Evolutionary conservation across 768 basidiomycete genomes (phyloP).

Genomic region (Tylopilus sp.): DNA sequence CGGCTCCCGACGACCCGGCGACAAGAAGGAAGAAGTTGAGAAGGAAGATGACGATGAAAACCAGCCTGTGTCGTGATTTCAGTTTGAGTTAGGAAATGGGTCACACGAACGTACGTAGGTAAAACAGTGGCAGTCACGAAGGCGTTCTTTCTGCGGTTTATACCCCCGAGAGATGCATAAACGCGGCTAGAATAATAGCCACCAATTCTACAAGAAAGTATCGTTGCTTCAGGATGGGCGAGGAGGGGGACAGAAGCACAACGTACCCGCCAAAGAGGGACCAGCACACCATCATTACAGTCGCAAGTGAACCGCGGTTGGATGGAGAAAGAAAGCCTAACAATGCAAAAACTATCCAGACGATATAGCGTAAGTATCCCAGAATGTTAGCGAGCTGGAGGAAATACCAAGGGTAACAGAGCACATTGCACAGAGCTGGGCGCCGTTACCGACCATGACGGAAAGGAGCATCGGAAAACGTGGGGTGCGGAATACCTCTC

Average conservation of each 20-base stretch:
- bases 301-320: conserved; percentile 90
- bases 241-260: not conserved
- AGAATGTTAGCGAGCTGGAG: not conserved
- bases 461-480: conserved; percentile 72
- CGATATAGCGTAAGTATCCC: conserved; percentile 1
- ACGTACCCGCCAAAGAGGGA: conserved; percentile 83
- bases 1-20: conserved; percentile 88
- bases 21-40: conserved; percentile 85
- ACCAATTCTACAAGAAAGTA: conserved; percentile 52
- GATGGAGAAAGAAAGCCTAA: conserved; percentile 94
- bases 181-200: conserved; percentile 86
- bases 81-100: conserved; percentile 1
- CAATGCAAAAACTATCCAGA: conserved; percentile 73
- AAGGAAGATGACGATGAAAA: conserved; percentile 85
- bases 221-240: not conserved
- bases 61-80: conserved; percentile 45
- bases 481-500: conserved; percentile 91
- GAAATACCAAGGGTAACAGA: conserved; percentile 74
- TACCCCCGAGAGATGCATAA: conserved; percentile 71
- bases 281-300: conserved; percentile 68
- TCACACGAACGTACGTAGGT: conserved; percentile 60
- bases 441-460: conserved; percentile 80
- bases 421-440: conserved; percentile 69
- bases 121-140: conserved; percentile 86
- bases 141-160: conserved; percentile 73